Base-by-base conservation (phyloP, 129 eudicot species). In the Ambrosia artemisiifolia region DNA sequence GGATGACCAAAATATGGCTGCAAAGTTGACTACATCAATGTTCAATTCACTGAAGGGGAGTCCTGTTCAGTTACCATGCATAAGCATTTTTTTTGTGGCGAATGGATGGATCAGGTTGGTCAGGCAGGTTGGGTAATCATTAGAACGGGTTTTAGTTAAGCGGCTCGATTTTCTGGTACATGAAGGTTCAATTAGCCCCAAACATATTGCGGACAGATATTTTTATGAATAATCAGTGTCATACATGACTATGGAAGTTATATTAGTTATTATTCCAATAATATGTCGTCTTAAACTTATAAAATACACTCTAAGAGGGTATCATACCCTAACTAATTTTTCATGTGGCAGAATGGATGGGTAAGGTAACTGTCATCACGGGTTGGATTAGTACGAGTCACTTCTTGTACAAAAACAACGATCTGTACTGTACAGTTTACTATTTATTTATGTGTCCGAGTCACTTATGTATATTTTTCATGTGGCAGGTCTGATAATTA, bases 1-100 rank as follows among this genome's bases (percentile, higher is more conserved):
- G 99, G 99, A 85, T 64, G 99, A 95, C 69, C 88, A 77, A 61
- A 80, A 83, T 30, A 81, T 77, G 71, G 97, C 97, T 69, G 90
- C 91, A 64, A 84, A 78, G 67, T 78, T 95, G 79, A 83, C 89
- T 73, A 77, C 82, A 53, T 83, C 96, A 32, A 88, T 95, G 99
- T 88, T 79, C 81, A 95, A 91, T 78, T 88, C 99, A 18, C 82
- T 88, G 68, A 95, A 95, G 79, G 96, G 85, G 73, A 85, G 97
- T 66, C 94, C 97, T 16, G 88, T 88, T 47, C 93, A 69, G 98
- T 95, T 93, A 85, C 8, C 13, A 11, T 70, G 10, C 28, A 24
- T 24, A 24, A 24, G 28, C 28, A 24, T 24, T 24, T 24, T 24
- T 24, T 24, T 24, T 24, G 1, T 24, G 68, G 34, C 50, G 59